Conservation (phyloP, 352 stramenopile genomes). For the Detonula confervacea region DNA sequence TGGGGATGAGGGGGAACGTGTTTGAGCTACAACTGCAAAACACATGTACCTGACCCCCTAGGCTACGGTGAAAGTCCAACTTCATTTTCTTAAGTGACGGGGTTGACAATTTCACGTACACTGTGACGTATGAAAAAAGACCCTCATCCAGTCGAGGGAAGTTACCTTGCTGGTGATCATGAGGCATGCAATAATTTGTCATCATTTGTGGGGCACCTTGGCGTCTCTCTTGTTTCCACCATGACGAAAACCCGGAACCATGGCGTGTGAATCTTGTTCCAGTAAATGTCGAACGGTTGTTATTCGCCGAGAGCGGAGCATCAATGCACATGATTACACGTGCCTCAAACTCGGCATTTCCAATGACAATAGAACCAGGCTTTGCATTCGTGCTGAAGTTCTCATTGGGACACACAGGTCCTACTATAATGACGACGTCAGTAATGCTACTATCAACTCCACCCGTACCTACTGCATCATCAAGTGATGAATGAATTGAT, state of each 20-base stretch:
- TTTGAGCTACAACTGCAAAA: slow-evolving; percentile 9
- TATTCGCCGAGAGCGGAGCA: not conserved
- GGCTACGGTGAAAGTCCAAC: slow-evolving; percentile 9
- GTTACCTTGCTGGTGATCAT: not conserved
- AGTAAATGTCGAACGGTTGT: not conserved
- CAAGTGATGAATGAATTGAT: not conserved
- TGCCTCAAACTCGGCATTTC: slow-evolving; percentile 3
- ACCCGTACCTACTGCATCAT: not conserved
- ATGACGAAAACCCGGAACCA: slow-evolving; percentile 4
- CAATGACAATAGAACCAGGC: not conserved
- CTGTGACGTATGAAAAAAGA: slow-evolving; percentile 1
- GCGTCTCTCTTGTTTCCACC: slow-evolving; percentile 10
- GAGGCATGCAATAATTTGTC: not conserved
- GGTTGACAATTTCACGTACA: slow-evolving; percentile 11
- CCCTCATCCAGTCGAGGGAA: not conserved
- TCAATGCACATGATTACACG: slow-evolving; percentile 11
- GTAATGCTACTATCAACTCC: not conserved
- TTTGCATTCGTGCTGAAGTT: not conserved
- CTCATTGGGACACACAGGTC: not conserved
- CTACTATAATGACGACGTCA: not conserved
- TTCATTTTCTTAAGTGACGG: not conserved
- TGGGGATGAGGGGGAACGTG: slow-evolving; percentile 11
- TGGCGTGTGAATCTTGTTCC: slow-evolving; percentile 5
- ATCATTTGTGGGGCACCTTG: not conserved
- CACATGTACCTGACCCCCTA: slow-evolving; percentile 24